Evolutionary conservation across 768 basidiomycete genomes (phyloP), one percentile per base, ranked within the genome.

Genomic region (Tricholoma furcatifolium): DNA sequence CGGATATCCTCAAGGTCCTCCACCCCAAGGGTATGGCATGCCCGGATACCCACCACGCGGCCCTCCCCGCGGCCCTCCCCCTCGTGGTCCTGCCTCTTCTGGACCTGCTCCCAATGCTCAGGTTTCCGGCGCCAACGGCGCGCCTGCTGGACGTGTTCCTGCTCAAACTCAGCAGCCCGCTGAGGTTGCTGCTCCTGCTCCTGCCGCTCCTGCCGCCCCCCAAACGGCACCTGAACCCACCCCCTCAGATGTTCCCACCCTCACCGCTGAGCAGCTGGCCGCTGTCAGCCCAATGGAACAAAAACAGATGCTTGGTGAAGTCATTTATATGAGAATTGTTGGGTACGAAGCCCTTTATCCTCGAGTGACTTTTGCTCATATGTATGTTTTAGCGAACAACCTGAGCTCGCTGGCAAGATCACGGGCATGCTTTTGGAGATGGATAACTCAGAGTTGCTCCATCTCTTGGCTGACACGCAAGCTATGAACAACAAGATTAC

Each of bases 391-490:
- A 92, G 87, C 20, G 68, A 85, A 52, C 87, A 98, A 63, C 92
- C 94, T 53, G 95, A 96, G 18, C 77, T 97, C 66, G 94, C 97
- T 59, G 97, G 97, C 56, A 98, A 98, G 81, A 97, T 98, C 70
- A 98, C 95, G 40, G 95, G 93, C 51, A 98, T 98, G 95, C 78
- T 98, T 65, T 83, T 98, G 59, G 95, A 99, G 83, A 98, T 99
- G 96, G 95, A 98, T 71, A 96, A 96, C 74, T 66, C 79, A 43
- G 97, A 98, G 73, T 80, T 99, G 46, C 74, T 98, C 24, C 87
- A 91, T 73, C 82, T 99, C 45, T 74, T 98, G 62, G 93, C 96
- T 55, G 74, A 84, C 50, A 74, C 76, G 18, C 91, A 93, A 9
- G 84, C 94, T 39, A 83, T 99, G 79, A 82, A 83, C 65, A 74